These are phyloP conservation scores for Hirschioporus abietinus DNA, from an alignment of 768 basidiomycete species.

Conservation along the genomic window DNA sequence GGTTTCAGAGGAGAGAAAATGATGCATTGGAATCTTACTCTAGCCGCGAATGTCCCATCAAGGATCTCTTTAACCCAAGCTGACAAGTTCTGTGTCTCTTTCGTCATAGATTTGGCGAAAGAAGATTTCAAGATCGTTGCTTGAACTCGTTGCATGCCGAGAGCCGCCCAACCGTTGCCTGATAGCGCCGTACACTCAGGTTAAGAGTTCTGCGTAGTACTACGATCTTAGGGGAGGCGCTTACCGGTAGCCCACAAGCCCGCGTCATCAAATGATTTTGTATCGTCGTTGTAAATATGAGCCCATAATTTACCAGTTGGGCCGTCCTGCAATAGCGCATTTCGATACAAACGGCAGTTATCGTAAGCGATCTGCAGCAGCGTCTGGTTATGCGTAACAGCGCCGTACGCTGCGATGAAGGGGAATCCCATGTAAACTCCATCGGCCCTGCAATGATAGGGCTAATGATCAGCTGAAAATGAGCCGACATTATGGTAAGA, in stretches of 20 bases:
- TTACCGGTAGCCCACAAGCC: constrained; percentile 33
- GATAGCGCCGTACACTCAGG: not conserved
- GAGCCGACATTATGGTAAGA: constrained; percentile 16
- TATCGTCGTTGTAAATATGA: constrained; percentile 28
- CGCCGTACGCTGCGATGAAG: constrained; percentile 38
- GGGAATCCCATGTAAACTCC: constrained; percentile 40
- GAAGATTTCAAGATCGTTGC: constrained; percentile 30
- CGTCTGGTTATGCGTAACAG: constrained; percentile 26
- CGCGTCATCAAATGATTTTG: constrained; percentile 13
- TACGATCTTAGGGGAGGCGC: not conserved
- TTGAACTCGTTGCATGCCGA: constrained; percentile 34
- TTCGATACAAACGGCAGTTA: constrained; percentile 36
- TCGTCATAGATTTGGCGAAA: constrained; percentile 22
- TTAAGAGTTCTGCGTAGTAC: not conserved
- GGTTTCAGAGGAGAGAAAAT: not conserved
- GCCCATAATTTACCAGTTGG: constrained; percentile 31
- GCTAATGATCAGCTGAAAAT: constrained; percentile 4
- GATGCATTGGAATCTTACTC: constrained; percentile 17
- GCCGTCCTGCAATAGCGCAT: constrained; percentile 25
- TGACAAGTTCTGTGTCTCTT: constrained; percentile 25
- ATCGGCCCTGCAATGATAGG: constrained; percentile 25
- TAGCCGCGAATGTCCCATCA: constrained; percentile 20
- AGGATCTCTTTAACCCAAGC: constrained; percentile 32
- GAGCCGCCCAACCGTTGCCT: constrained; percentile 37
- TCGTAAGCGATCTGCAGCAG: constrained; percentile 35